These are phyloP conservation scores for Allium fistulosum DNA, from an alignment of 106 monocot species.

Conservation along the genomic window DNA sequence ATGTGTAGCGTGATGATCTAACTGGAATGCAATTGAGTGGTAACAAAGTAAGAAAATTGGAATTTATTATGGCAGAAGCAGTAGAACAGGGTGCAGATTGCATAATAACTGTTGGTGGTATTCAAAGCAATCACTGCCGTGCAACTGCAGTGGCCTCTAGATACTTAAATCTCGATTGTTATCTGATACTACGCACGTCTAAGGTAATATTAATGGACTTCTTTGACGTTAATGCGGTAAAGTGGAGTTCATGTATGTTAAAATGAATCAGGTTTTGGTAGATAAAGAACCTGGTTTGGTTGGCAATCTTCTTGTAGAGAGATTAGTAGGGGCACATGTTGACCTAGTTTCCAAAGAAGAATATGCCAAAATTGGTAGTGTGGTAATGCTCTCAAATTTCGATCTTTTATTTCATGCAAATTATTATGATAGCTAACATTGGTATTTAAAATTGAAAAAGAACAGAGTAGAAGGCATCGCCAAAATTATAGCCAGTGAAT, in stretches of 20 bases:
- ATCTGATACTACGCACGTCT: slow-evolving; percentile 89
- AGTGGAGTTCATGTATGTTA: neutral
- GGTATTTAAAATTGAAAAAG: too few relatives aligned
- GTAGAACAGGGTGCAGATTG: slow-evolving; percentile 78
- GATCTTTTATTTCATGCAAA: neutral
- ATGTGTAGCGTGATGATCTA: slow-evolving; percentile 80
- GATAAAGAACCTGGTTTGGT: slow-evolving; percentile 88
- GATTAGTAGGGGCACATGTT: slow-evolving; percentile 87
- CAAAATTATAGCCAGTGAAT: too few relatives aligned
- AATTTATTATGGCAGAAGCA: slow-evolving; percentile 91
- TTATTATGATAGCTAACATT: too few relatives aligned
- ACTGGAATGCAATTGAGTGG: slow-evolving; percentile 98
- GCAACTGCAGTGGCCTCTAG: slow-evolving; percentile 94
- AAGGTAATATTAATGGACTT: slow-evolving; percentile 39
- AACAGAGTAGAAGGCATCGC: too few relatives aligned
- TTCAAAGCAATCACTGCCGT: slow-evolving; percentile 97
- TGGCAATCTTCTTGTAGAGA: slow-evolving; percentile 92
- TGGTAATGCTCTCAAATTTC: slow-evolving; percentile 30
- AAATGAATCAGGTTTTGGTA: slow-evolving; percentile 43
- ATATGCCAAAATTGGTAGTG: slow-evolving; percentile 85
- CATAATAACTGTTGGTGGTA: slow-evolving; percentile 89
- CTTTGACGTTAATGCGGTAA: neutral
- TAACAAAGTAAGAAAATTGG: slow-evolving; percentile 96
- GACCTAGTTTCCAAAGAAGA: slow-evolving; percentile 98
- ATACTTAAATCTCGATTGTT: slow-evolving; percentile 88